phyloP scores from a whole-genome alignment of 169 alveolate species.

The Neospora caninum region DNA sequence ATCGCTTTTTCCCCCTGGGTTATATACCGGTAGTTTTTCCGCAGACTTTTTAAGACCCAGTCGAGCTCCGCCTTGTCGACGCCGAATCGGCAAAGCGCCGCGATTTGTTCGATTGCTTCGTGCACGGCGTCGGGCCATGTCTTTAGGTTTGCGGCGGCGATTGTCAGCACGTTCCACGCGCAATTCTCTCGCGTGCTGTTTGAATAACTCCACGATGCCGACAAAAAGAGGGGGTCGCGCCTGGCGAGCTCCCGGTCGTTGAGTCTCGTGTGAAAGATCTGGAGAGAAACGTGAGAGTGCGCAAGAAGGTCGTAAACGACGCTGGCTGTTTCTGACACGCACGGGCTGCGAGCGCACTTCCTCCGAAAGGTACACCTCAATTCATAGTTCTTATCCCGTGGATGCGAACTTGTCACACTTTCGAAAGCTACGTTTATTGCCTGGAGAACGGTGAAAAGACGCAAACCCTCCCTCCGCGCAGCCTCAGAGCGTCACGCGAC shows the following conservation, averaged over 20 bases:
- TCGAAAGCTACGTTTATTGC: too few species aligned
- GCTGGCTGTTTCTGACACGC: too few species aligned
- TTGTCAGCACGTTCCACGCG: slow-evolving; percentile 27
- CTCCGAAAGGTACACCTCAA: too few species aligned
- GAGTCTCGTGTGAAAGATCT: slow-evolving; percentile 9
- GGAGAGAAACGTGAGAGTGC: neutral
- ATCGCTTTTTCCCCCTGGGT: too few species aligned
- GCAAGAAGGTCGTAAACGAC: neutral
- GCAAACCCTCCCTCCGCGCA: too few species aligned
- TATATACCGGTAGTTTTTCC: neutral
- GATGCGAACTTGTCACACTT: too few species aligned
- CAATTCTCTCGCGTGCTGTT: slow-evolving; percentile 31
- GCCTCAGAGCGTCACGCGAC: too few species aligned
- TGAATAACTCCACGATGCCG: slow-evolving; percentile 14
- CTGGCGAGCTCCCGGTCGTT: slow-evolving; percentile 11
- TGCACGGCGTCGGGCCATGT: slow-evolving; percentile 20
- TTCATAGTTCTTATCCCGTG: too few species aligned
- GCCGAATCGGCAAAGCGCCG: neutral
- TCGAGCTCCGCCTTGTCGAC: neutral
- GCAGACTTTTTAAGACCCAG: neutral
- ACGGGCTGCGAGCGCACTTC: too few species aligned
- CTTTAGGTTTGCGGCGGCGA: neutral
- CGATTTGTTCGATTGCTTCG: neutral
- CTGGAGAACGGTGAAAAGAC: too few species aligned
- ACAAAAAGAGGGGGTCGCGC: slow-evolving; percentile 19